phyloP scores from a whole-genome alignment of 345 rosid genomes.

The Salix dunnii region DNA sequence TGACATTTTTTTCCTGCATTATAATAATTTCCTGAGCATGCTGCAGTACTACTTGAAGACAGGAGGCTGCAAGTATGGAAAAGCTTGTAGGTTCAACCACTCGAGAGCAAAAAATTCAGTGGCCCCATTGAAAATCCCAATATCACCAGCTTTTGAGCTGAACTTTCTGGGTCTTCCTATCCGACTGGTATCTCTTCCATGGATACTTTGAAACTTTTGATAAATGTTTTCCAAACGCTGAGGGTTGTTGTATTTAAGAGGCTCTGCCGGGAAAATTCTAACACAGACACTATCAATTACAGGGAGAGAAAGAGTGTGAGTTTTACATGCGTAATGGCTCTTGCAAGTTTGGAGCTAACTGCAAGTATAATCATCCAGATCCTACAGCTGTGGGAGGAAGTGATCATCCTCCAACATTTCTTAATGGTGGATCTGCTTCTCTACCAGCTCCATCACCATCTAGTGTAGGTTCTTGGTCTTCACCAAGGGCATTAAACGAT shows the following conservation, averaged over 20 bases:
- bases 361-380: conserved; percentile 94
- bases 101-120: conserved; percentile 35
- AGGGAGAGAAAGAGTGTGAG: conserved; percentile 84
- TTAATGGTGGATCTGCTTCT: conserved; percentile 55
- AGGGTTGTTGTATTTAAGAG: not conserved
- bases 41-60: conserved; percentile 83
- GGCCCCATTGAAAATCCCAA: conserved; percentile 37
- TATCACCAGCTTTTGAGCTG: conserved; percentile 44
- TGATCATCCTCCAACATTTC: conserved; percentile 46
- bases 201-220: not conserved
- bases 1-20: conserved; percentile 15
- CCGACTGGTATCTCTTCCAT: conserved; percentile 45
- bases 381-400: conserved; percentile 53
- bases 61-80: conserved; percentile 93
- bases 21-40: conserved; percentile 23
- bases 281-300: conserved; percentile 8
- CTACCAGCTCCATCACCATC: conserved; percentile 46
- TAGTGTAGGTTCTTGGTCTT: conserved; percentile 63
- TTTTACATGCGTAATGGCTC: conserved; percentile 94
- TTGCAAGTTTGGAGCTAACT: conserved; percentile 78
- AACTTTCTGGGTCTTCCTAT: conserved; percentile 91
- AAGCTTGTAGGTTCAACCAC: conserved; percentile 80
- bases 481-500: conserved; percentile 55
- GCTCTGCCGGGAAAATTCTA: not conserved
- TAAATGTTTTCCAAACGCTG: not conserved